Base-by-base conservation (phyloP, 805 yeast species). In the Suhomyces vadensis region DNA sequence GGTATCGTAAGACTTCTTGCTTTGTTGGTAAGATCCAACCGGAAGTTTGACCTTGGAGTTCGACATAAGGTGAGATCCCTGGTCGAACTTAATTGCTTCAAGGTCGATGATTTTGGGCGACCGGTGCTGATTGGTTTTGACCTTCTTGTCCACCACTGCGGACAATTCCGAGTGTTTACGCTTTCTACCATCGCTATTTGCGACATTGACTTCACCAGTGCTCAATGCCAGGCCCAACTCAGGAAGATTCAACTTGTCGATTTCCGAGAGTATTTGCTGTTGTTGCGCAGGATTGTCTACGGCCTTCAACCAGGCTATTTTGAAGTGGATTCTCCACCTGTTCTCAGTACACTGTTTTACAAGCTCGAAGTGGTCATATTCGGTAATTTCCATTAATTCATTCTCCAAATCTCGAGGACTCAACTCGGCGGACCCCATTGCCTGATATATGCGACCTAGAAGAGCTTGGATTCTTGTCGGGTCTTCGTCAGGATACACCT, bases 1-100 rank as follows among this genome's bases (percentile, higher is more conserved):
- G 54, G 89, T 95, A 57, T 92, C 98, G 65, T 92, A 92, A 4
- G 78, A 67, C 46, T 79, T 81, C 50, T 82, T 82, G 9, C 80
- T 78, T 47, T 86, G 79, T 56, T 87, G 89, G 60, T 80, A 86
- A 0, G 98, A 86, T 3, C 95, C 96, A 46, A 77, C 77, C 0
- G 99, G 98, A 3, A 94, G 75, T 42, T 76, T 75, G 17, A 94
- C 80, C 47, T 82, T 84, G 1, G 84, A 67, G 0, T 78, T 73
- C 1, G 90, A 77, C 78, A 84, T 74, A 8, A 85, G 67, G 52
- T 79, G 86, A 0, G 85, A 70, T 0, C 94, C 92, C 58, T 87
- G 85, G 26, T 85, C 89, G 56, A 88, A 85, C 1, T 71, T 73
- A 5, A 85, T 64, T 8, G 79, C 71, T 20, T 79, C 81, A 6